Percentiles rank a stretch among this genome's conserved stretches.
Conservation (phyloP, 805 yeast species). For the Zygosaccharomyces lentus region DNA sequence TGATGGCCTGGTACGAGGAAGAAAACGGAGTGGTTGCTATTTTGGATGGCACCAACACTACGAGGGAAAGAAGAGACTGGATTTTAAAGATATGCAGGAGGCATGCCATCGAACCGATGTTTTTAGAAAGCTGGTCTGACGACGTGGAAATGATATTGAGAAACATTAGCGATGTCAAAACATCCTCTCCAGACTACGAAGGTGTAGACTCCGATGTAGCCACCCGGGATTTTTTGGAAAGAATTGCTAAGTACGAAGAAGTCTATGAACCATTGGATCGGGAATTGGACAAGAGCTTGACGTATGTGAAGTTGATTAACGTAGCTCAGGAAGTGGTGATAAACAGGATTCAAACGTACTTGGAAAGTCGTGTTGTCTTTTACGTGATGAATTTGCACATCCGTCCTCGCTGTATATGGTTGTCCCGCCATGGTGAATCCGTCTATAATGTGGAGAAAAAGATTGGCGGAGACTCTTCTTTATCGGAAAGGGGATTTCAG, state of each 20-base stretch:
- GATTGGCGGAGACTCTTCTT: constrained; percentile 90
- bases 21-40: constrained; percentile 88
- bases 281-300: constrained; percentile 53
- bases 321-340: constrained; percentile 84
- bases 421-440: constrained; percentile 94
- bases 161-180: constrained; percentile 81
- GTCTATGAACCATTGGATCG: constrained; percentile 73
- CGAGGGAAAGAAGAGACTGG: constrained; percentile 62
- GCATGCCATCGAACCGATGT: constrained; percentile 79
- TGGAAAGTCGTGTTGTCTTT: constrained; percentile 89
- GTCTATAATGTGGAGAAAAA: constrained; percentile 88
- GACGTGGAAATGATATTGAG: constrained; percentile 72
- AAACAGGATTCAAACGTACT: constrained; percentile 79
- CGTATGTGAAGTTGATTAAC: constrained; percentile 84
- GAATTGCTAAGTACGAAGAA: constrained; percentile 70
- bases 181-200: constrained; percentile 77
- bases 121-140: constrained; percentile 88
- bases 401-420: constrained; percentile 87
- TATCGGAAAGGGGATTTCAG: constrained; percentile 77
- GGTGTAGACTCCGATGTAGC: constrained; percentile 69
- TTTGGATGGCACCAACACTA: constrained; percentile 89
- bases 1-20: constrained; percentile 80
- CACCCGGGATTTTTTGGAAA: constrained; percentile 60
- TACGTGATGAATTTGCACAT: constrained; percentile 94
- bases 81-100: constrained; percentile 58